Evolutionary conservation across 2,329 filamentous ascomycete genomes (phyloP).

Genomic region (Eutypella sp.): DNA sequence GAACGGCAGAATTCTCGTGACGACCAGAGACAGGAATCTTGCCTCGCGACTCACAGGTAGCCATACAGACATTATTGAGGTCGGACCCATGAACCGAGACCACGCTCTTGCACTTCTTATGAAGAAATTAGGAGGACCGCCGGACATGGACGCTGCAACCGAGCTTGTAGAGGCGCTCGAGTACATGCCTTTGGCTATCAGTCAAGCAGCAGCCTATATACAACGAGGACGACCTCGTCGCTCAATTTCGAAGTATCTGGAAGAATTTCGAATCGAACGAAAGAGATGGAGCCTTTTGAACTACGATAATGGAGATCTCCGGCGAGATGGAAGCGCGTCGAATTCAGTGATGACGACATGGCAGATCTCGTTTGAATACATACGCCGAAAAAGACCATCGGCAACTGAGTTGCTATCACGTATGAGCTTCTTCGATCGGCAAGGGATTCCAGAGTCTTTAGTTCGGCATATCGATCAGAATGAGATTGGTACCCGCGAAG

Average conservation of each 20-base stretch:
- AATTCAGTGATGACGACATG: conserved; percentile 33
- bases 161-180: conserved; percentile 25
- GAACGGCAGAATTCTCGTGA: conserved; percentile 22
- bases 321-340: conserved; percentile 28
- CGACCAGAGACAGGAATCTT: conserved; percentile 16
- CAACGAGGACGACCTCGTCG: conserved; percentile 13
- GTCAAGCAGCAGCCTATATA: conserved; percentile 31
- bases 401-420: conserved; percentile 39
- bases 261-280: conserved; percentile 29
- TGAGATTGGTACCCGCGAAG: not conserved
- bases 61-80: not conserved
- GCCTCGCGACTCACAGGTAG: conserved; percentile 15
- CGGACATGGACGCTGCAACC: conserved; percentile 8
- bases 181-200: conserved; percentile 29
- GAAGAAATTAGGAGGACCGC: not conserved
- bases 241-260: conserved; percentile 33
- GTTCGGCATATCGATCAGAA: conserved; percentile 10
- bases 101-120: not conserved
- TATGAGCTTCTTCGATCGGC: conserved; percentile 41
- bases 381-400: conserved; percentile 24
- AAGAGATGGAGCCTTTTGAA: conserved; percentile 24
- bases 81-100: not conserved
- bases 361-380: conserved; percentile 32
- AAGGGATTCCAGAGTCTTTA: conserved; percentile 33
- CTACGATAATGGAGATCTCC: conserved; percentile 24